Conservation (phyloP, 768 basidiomycete species). For the Amanita fuliginea region DNA sequence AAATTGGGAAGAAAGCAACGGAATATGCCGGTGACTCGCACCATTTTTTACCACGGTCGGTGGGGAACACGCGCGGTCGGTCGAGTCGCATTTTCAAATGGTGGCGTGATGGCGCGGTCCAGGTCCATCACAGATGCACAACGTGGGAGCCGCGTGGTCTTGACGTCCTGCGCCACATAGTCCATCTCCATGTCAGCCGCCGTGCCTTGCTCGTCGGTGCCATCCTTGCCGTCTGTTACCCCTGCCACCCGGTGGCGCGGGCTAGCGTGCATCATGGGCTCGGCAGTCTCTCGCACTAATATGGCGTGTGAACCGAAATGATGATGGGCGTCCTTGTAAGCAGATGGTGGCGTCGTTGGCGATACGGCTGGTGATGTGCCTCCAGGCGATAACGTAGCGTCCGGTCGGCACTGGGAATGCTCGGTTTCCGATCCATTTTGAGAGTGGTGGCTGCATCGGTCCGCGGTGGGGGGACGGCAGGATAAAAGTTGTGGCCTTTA, state of each 20-base stretch:
- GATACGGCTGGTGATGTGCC: conserved; percentile 39
- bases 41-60: conserved; percentile 4
- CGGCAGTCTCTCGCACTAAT: conserved; percentile 7
- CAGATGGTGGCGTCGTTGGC: conserved; percentile 43
- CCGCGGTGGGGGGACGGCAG: neutral
- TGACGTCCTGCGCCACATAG: neutral
- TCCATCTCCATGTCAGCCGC: conserved; percentile 3
- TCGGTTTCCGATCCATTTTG: conserved; percentile 12
- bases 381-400: conserved; percentile 24
- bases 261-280: neutral
- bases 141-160: neutral
- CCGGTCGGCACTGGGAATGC: neutral
- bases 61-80: neutral
- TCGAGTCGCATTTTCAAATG: neutral
- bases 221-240: neutral
- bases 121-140: neutral
- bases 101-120: neutral
- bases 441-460: conserved; percentile 14
- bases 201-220: neutral
- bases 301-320: conserved; percentile 3
- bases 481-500: neutral
- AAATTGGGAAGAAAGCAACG: neutral
- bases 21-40: neutral
- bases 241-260: conserved; percentile 5
- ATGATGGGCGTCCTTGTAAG: conserved; percentile 16